phyloP scores from a whole-genome alignment of 306 rosid species.

The Prunus mira region DNA sequence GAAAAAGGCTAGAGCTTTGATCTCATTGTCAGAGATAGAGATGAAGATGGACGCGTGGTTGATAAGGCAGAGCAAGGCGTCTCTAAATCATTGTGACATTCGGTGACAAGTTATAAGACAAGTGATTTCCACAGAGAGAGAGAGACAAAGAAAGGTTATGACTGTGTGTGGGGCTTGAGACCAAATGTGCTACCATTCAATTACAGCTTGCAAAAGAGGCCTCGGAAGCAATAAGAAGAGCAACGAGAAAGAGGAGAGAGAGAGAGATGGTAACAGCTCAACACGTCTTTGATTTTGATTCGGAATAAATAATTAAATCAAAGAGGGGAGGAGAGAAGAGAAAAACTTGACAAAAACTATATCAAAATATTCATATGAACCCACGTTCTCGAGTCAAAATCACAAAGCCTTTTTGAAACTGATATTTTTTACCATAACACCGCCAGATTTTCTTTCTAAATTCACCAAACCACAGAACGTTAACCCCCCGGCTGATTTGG shows the following conservation, averaged over 20 bases:
- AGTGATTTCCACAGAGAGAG: constrained; percentile 4
- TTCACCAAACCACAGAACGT: background rate
- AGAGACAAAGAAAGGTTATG: constrained; percentile 6
- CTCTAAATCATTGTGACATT: constrained; percentile 61
- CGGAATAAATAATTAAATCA: constrained; percentile 8
- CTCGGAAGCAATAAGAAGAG: constrained; percentile 26
- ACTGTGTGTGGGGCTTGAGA: constrained; percentile 32
- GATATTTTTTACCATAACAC: background rate
- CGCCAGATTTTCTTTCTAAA: background rate
- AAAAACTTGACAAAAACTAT: background rate
- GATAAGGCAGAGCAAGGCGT: constrained; percentile 37
- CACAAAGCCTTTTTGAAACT: background rate
- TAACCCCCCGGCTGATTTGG: background rate
- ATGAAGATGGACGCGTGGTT: constrained; percentile 54
- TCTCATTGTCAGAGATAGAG: constrained; percentile 55
- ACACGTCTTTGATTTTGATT: constrained; percentile 62
- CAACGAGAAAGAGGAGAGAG: constrained; percentile 7
- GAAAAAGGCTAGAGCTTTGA: constrained; percentile 31
- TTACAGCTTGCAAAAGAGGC: constrained; percentile 57
- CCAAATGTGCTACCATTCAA: constrained; percentile 43
- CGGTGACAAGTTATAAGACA: constrained; percentile 26
- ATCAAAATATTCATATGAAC: constrained; percentile 29
- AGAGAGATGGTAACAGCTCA: constrained; percentile 63
- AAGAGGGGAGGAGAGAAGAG: background rate
- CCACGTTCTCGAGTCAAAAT: constrained; percentile 31